These are phyloP conservation scores for Zygosaccharomyces sapae DNA, from an alignment of 1,139 yeast species.

Conservation along the genomic window DNA sequence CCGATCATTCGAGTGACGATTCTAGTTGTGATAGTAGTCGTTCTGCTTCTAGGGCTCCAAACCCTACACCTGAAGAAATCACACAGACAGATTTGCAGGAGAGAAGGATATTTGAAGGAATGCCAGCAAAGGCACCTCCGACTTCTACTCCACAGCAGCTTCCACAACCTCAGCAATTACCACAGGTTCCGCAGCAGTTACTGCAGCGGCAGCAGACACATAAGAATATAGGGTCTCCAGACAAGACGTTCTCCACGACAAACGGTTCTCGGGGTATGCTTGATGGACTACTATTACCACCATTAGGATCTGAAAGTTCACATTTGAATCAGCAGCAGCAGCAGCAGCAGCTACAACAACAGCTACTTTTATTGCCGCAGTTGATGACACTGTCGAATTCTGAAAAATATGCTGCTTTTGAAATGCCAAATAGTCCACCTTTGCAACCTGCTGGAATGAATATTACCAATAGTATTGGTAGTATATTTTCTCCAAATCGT, in stretches of 20 bases:
- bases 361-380: conserved; percentile 21
- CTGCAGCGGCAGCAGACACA: conserved; percentile 4
- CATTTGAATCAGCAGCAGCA: conserved; percentile 13
- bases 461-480: conserved; percentile 29
- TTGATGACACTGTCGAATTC: conserved; percentile 20
- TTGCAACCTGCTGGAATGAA: conserved; percentile 28
- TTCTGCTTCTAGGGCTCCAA: conserved; percentile 6
- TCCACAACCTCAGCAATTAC: conserved; percentile 4
- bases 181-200: background rate
- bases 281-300: conserved; percentile 19
- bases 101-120: conserved; percentile 1
- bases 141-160: background rate
- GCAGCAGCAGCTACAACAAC: conserved; percentile 30
- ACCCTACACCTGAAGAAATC: conserved; percentile 4
- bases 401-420: conserved; percentile 28
- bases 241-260: conserved; percentile 6
- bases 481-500: conserved; percentile 26
- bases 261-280: conserved; percentile 10
- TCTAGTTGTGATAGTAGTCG: conserved; percentile 12
- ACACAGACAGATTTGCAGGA: conserved; percentile 4
- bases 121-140: background rate
- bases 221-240: conserved; percentile 12
- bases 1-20: conserved; percentile 9
- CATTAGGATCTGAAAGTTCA: conserved; percentile 12
- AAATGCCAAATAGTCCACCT: conserved; percentile 26